Conservation (phyloP, 495 filamentous ascomycete genomes). For the Letharia columbiana region DNA sequence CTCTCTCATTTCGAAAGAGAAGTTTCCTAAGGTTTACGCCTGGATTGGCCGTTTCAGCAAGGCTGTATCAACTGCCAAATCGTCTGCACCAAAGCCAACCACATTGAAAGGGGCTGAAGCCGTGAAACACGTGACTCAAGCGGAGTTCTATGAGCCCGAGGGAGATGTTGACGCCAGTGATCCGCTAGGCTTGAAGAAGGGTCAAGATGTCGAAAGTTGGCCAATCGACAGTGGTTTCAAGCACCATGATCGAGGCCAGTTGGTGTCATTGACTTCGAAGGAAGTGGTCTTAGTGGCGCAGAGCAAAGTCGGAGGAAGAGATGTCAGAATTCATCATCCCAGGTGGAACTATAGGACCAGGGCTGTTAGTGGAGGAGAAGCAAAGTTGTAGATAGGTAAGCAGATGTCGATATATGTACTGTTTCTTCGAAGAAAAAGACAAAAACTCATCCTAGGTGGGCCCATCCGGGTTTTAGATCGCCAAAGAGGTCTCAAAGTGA, state of each 20-base stretch:
- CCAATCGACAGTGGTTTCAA: conserved; percentile 48
- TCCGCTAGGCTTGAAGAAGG: conserved; percentile 37
- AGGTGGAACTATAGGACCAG: conserved; percentile 46
- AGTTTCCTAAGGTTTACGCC: conserved; percentile 45
- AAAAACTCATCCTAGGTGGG: too few species aligned
- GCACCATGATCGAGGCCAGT: conserved; percentile 44
- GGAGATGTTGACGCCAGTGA: conserved; percentile 35
- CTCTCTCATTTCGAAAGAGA: conserved; percentile 32
- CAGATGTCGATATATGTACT: background rate
- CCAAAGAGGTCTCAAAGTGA: too few species aligned
- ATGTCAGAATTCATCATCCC: conserved; percentile 47
- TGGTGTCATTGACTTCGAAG: conserved; percentile 39
- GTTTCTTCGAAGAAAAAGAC: background rate
- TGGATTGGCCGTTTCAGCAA: conserved; percentile 47
- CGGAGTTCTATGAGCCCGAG: conserved; percentile 32
- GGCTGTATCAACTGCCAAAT: conserved; percentile 27
- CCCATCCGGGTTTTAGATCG: too few species aligned
- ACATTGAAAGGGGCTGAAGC: conserved; percentile 44
- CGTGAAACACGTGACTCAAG: conserved; percentile 30
- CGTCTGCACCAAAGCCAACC: conserved; percentile 26
- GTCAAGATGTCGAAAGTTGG: conserved; percentile 43
- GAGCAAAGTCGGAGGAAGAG: conserved; percentile 31
- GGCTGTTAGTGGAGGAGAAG: conserved; percentile 22
- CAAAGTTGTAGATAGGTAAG: conserved; percentile 14
- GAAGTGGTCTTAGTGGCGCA: conserved; percentile 46